phyloP scores from a whole-genome alignment of 441 rosid genomes.

The Hura crepitans region DNA sequence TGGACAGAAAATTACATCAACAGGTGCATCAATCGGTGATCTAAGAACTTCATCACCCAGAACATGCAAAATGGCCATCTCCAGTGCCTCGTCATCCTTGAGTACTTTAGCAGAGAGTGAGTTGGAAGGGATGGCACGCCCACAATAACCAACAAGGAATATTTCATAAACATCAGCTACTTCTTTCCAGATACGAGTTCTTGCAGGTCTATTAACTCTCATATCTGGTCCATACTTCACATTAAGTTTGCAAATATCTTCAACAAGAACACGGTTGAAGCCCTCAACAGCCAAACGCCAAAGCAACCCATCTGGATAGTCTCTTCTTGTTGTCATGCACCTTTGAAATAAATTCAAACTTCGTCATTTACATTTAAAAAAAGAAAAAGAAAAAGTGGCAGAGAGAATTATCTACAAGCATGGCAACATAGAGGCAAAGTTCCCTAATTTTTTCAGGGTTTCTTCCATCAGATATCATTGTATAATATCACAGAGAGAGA shows the following conservation, averaged over 20 bases:
- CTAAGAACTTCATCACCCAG: constrained; percentile 79
- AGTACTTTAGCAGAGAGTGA: constrained; percentile 56
- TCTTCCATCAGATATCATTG: not conserved
- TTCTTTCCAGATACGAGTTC: constrained; percentile 90
- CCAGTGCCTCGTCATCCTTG: constrained; percentile 77
- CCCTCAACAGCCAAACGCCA: constrained; percentile 95
- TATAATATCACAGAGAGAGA: not conserved
- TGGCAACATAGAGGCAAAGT: not conserved
- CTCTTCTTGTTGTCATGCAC: constrained; percentile 97
- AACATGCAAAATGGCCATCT: constrained; percentile 67
- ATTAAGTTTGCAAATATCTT: constrained; percentile 49
- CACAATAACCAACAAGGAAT: constrained; percentile 92
- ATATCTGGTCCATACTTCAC: constrained; percentile 42
- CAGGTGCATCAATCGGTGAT: constrained; percentile 73
- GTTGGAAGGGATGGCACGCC: constrained; percentile 84
- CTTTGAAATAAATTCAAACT: constrained; percentile 34
- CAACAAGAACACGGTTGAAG: constrained; percentile 67
- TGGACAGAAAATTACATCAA: constrained; percentile 50
- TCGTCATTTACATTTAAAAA: constrained; percentile 16
- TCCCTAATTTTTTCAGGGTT: constrained; percentile 1
- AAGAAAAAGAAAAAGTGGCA: too few relatives aligned
- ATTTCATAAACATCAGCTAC: constrained; percentile 92
- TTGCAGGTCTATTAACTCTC: constrained; percentile 56
- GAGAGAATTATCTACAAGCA: not conserved
- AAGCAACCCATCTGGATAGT: constrained; percentile 87